A percentile compares a stretch with the other conserved stretches of the same genome.
Evolutionary conservation across 2,329 filamentous ascomycete genomes (phyloP).

Genomic region (Xylaria arbuscula): DNA sequence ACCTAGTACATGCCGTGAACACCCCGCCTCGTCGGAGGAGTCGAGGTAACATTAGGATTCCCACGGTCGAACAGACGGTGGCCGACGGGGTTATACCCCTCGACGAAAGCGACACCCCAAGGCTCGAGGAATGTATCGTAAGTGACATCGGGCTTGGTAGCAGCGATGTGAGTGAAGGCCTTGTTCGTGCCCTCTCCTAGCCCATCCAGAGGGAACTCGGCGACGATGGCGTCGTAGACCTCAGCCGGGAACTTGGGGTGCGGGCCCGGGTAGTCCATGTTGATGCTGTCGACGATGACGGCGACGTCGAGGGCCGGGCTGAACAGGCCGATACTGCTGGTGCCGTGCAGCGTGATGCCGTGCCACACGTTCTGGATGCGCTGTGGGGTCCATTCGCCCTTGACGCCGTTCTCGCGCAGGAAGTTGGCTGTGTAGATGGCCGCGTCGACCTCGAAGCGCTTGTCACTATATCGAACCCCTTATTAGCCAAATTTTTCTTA

Average conservation of each 20-base stretch:
- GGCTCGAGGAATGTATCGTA: constrained; percentile 39
- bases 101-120: constrained; percentile 35
- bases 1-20: constrained; percentile 23
- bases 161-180: constrained; percentile 42
- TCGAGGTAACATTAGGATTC: constrained; percentile 30
- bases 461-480: constrained; percentile 30
- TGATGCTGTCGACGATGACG: constrained; percentile 41
- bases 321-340: constrained; percentile 43
- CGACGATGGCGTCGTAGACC: constrained; percentile 36
- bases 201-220: constrained; percentile 38
- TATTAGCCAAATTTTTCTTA: constrained; percentile 4
- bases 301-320: constrained; percentile 40
- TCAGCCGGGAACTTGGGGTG: constrained; percentile 37
- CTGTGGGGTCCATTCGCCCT: constrained; percentile 38
- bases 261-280: constrained; percentile 42
- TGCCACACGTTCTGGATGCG: constrained; percentile 44
- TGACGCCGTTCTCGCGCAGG: constrained; percentile 38
- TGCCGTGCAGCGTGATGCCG: constrained; percentile 46
- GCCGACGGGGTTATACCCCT: constrained; percentile 33
- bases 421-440: constrained; percentile 44
- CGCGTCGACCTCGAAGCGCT: constrained; percentile 48
- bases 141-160: constrained; percentile 38
- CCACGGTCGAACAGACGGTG: constrained; percentile 36
- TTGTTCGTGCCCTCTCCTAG: constrained; percentile 42
- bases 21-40: constrained; percentile 19